Conservation (phyloP, 331 rosid species). For the Pyrus hybrid region DNA sequence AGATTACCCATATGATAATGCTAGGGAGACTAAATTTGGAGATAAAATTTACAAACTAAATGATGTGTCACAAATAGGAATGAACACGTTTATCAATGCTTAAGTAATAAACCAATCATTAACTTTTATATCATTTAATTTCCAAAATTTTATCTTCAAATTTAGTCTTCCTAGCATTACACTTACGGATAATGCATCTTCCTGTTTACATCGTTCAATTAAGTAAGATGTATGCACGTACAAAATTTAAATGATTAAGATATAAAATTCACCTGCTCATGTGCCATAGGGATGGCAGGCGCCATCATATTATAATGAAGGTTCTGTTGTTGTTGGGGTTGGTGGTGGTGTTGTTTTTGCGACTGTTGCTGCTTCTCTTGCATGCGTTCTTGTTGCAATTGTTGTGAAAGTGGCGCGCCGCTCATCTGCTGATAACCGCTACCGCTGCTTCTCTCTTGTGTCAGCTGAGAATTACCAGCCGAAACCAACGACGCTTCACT, state of each 20-base stretch:
- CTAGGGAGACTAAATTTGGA: too few species aligned
- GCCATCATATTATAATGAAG: conserved; percentile 32
- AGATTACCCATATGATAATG: too few species aligned
- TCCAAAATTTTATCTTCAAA: too few species aligned
- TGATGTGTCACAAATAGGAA: too few species aligned
- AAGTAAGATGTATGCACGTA: not conserved
- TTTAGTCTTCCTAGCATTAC: too few species aligned
- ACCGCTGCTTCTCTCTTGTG: conserved; percentile 32
- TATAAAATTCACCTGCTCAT: conserved; percentile 40
- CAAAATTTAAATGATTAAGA: not conserved
- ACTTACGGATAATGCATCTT: not conserved
- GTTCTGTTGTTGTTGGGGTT: conserved; percentile 16
- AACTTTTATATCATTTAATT: accelerated
- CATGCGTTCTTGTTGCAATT: conserved; percentile 45
- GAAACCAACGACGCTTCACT: conserved; percentile 37
- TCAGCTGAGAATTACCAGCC: conserved; percentile 20
- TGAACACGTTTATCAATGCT: too few species aligned
- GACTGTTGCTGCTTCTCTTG: conserved; percentile 46
- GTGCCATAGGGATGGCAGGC: conserved; percentile 22
- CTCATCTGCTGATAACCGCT: conserved; percentile 27
- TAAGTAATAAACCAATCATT: too few species aligned
- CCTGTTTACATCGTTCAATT: not conserved
- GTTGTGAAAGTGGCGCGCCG: conserved; percentile 41
- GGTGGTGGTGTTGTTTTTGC: conserved; percentile 13
- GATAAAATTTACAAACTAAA: too few species aligned